Evolutionary conservation across 805 yeast species (phyloP), one percentile per base, ranked within the genome.

Genomic region (Cyberlindnera xylosilytica): DNA sequence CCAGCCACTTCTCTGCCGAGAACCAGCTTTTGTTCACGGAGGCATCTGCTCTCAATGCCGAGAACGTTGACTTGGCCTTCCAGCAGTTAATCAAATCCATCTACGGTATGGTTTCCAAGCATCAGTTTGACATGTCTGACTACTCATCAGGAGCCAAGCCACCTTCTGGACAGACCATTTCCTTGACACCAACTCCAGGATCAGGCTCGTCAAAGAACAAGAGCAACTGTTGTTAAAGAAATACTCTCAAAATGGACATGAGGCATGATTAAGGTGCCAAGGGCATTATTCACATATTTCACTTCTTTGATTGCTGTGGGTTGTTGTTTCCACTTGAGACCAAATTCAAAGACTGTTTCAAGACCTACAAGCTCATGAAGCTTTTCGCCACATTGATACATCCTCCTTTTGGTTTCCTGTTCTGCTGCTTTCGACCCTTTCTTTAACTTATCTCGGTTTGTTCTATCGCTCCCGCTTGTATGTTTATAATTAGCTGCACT

Each of bases 11-110:
- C 69, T 96, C 97, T 30, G 79, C 86, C 46, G 97, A 93, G 66
- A 90, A 93, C 70, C 87, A 79, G 63, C 74, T 93, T 56, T 72
- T 93, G 57, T 93, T 93, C 63, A 91, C 97, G 35, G 99, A 93
- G 72, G 95, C 98, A 13, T 83, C 95, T 47, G 99, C 98, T 20
- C 75, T 93, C 49, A 87, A 87, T 54, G 83, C 96, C 34, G 95
- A 91, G 60, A 93, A 93, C 64, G 99, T 93, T 45, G 98, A 93
- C 63, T 74, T 81, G 52, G 90, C 97, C 8, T 93, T 93, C 77
- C 87, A 89, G 63, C 96, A 90, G 64, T 78, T 93, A 53, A 79
- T 93, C 58, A 87, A 90, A 51, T 87, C 91, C 57, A 93, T 93
- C 57, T 90, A 89, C 66, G 96, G 91, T 61, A 84, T 88, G 95